Percentiles rank a stretch among this genome's conserved stretches.
phyloP scores from a whole-genome alignment of 2,329 filamentous ascomycete species.

The Stachybotrys elegans region DNA sequence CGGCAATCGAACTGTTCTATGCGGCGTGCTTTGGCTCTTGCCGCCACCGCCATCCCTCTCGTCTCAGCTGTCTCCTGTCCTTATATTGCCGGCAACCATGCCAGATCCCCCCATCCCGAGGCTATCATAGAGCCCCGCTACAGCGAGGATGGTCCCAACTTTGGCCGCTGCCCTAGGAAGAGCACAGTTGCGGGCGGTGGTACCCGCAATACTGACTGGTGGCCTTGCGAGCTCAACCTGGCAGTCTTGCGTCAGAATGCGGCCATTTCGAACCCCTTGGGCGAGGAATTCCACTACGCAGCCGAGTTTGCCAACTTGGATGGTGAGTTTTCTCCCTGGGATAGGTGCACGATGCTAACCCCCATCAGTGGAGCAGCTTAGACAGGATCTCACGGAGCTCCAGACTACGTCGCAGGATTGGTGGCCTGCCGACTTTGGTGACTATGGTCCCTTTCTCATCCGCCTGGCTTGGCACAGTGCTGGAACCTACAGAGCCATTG shows the following conservation, averaged over 20 bases:
- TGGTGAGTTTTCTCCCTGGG: conserved; percentile 49
- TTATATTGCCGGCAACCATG: too few species aligned
- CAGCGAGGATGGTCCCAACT: too few species aligned
- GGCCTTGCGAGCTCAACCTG: conserved; percentile 63
- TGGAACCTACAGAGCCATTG: conserved; percentile 70
- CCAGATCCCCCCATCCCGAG: too few species aligned
- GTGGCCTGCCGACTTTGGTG: conserved; percentile 79
- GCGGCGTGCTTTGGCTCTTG: too few species aligned
- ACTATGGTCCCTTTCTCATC: conserved; percentile 76
- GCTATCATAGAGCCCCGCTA: too few species aligned
- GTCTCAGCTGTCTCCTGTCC: too few species aligned
- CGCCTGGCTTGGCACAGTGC: conserved; percentile 79
- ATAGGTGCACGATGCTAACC: neutral
- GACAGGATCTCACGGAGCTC: conserved; percentile 65
- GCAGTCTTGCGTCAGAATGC: conserved; percentile 72
- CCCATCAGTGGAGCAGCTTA: conserved; percentile 46
- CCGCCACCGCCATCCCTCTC: too few species aligned
- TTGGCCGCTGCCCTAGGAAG: conserved; percentile 12
- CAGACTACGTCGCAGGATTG: conserved; percentile 77
- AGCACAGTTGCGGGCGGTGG: conserved; percentile 54
- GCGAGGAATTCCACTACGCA: conserved; percentile 65
- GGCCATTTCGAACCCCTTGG: conserved; percentile 56
- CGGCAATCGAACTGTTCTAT: too few species aligned
- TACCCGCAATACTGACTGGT: conserved; percentile 67
- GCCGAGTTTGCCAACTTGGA: conserved; percentile 61